Conservation (phyloP, 768 basidiomycete species). For the Suillus placidus region DNA sequence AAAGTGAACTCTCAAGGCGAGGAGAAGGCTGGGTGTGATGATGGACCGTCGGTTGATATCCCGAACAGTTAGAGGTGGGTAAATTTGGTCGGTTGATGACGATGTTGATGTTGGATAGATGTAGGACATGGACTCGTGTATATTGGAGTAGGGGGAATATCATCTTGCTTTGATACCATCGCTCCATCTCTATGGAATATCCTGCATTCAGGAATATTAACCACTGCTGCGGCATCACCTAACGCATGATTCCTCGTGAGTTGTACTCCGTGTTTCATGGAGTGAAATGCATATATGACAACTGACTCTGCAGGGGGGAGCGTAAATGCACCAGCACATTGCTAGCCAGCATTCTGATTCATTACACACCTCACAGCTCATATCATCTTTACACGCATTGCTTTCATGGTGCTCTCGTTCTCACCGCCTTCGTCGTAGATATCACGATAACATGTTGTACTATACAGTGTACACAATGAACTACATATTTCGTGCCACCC, state of each 20-base stretch:
- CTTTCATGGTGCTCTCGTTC: no score
- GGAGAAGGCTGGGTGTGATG: no score
- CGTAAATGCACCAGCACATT: background rate
- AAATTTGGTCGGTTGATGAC: background rate
- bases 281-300: background rate
- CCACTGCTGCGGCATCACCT: background rate
- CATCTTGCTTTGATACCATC: background rate
- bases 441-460: no score
- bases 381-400: no score
- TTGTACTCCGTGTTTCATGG: background rate
- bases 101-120: background rate
- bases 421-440: no score
- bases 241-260: background rate
- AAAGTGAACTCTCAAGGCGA: no score
- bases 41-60: no score
- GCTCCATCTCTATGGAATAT: background rate
- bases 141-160: background rate
- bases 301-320: background rate
- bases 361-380: no score
- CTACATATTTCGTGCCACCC: no score
- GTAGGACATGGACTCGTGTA: background rate
- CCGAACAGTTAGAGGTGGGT: slow-evolving; percentile 17
- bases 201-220: background rate
- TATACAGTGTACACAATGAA: no score
- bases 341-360: background rate